A percentile compares a stretch with the other conserved stretches of the same genome.
phyloP scores from a whole-genome alignment of 306 rosid species.

The Rubus idaeus region DNA sequence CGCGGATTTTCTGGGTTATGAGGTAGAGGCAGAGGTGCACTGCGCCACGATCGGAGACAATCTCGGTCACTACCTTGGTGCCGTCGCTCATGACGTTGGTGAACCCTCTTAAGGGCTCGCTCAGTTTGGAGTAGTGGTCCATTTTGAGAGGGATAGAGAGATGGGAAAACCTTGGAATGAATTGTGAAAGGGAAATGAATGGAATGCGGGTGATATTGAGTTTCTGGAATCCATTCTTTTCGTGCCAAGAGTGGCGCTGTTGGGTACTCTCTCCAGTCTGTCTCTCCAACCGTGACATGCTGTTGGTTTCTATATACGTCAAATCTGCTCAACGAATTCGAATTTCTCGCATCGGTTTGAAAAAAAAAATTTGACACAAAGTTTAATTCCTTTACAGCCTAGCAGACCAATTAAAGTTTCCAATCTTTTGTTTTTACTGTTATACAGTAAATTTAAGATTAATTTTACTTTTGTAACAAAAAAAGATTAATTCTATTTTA shows the following conservation, averaged over 20 bases:
- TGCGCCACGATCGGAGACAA: not conserved
- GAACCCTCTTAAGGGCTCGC: not conserved
- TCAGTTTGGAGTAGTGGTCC: not conserved
- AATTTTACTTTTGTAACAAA: no score
- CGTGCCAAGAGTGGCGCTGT: not conserved
- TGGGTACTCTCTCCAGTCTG: not conserved
- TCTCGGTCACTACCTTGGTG: conserved; percentile 7
- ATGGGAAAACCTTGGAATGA: not conserved
- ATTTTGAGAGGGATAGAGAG: not conserved
- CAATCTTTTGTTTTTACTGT: no score
- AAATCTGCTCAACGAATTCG: not conserved
- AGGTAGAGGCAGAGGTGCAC: conserved; percentile 18
- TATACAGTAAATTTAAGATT: no score
- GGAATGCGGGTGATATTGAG: not conserved
- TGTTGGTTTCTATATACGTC: not conserved
- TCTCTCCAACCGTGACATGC: not conserved
- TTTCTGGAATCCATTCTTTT: not conserved
- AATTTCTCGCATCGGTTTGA: no score
- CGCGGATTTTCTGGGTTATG: conserved; percentile 10
- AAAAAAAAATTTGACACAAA: no score
- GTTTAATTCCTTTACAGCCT: no score
- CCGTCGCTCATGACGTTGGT: conserved; percentile 2
- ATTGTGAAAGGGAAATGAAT: not conserved
- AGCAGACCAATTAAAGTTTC: no score
- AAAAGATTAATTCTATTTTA: no score